Percentiles rank a stretch among this genome's conserved stretches.
Conservation (phyloP, 345 rosid species). For the Durio zibethinus region DNA sequence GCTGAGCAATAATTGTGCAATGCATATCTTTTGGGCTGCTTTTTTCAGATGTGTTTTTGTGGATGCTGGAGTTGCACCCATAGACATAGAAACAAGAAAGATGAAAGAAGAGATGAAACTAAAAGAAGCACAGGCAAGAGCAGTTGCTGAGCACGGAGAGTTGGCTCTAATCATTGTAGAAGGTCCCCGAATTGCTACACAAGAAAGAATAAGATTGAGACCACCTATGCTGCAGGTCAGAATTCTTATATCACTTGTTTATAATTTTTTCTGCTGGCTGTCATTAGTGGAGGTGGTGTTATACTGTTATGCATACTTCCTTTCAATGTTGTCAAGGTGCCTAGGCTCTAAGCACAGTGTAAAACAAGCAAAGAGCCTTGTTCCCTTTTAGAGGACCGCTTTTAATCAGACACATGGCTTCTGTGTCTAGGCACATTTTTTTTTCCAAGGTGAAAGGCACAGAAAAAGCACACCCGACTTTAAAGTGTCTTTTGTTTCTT, state of each 20-base stretch:
- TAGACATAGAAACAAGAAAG: conserved; percentile 82
- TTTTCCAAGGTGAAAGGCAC: not conserved
- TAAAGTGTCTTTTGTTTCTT: not conserved
- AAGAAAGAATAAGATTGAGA: conserved; percentile 73
- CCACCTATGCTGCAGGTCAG: conserved; percentile 95
- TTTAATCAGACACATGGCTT: not conserved
- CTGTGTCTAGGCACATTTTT: not conserved
- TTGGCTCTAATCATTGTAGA: conserved; percentile 88
- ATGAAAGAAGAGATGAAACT: conserved; percentile 89
- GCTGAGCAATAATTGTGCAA: not conserved
- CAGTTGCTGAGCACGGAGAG: conserved; percentile 92
- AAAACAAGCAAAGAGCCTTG: not conserved
- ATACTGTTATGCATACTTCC: not conserved
- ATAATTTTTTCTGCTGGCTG: not conserved
- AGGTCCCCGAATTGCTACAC: conserved; percentile 51
- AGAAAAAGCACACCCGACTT: not conserved
- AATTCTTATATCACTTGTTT: not conserved
- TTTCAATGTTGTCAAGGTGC: not conserved
- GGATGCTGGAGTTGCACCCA: conserved; percentile 89
- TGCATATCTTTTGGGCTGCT: not conserved
- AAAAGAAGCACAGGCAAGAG: conserved; percentile 87
- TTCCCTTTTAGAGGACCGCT: no score
- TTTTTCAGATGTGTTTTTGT: conserved; percentile 87
- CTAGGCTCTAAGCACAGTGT: not conserved
- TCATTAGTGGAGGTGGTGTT: not conserved